A percentile compares a stretch with the other conserved stretches of the same genome.
Evolutionary conservation across 228 moss, liverwort and hornwort genomes (phyloP).

Genomic region (Sphagnum magellanicum): DNA sequence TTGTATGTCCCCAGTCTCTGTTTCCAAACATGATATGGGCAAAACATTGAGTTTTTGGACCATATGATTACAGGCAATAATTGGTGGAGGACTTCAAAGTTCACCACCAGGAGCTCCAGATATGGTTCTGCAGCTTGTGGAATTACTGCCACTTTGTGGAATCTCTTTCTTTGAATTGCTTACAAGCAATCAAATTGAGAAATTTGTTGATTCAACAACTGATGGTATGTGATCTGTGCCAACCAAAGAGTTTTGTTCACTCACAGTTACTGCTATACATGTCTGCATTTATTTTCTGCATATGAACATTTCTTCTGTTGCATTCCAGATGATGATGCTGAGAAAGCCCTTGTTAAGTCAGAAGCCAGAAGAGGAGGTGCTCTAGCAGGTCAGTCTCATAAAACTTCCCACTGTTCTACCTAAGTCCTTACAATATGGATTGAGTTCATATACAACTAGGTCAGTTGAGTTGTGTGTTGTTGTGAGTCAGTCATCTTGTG

Average conservation of each 20-base stretch:
- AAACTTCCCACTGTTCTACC: neutral
- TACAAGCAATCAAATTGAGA: slow-evolving; percentile 25
- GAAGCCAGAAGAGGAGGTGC: slow-evolving; percentile 50
- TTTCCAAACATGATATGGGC: too few relatives aligned
- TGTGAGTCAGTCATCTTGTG: neutral
- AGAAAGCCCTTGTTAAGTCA: slow-evolving; percentile 7
- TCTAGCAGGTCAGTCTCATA: slow-evolving; percentile 29
- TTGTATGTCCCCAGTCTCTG: too few relatives aligned
- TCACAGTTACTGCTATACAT: too few relatives aligned
- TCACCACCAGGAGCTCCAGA: slow-evolving; percentile 15
- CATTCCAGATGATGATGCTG: slow-evolving; percentile 1
- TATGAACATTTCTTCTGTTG: neutral
- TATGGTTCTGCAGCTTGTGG: slow-evolving; percentile 24
- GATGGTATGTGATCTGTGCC: slow-evolving; percentile 18
- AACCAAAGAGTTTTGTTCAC: too few relatives aligned
- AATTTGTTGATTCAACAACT: slow-evolving; percentile 14
- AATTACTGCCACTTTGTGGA: slow-evolving; percentile 32
- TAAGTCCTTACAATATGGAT: neutral
- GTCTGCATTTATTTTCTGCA: too few relatives aligned
- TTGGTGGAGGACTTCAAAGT: slow-evolving; percentile 17
- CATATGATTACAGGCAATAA: slow-evolving; percentile 27
- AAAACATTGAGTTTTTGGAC: neutral
- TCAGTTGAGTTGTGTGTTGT: neutral
- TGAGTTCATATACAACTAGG: neutral
- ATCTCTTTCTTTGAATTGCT: slow-evolving; percentile 22